Base-by-base conservation (phyloP, 192 early-diverging fungal species). In the Gryganskiella cystojenkinii region DNA sequence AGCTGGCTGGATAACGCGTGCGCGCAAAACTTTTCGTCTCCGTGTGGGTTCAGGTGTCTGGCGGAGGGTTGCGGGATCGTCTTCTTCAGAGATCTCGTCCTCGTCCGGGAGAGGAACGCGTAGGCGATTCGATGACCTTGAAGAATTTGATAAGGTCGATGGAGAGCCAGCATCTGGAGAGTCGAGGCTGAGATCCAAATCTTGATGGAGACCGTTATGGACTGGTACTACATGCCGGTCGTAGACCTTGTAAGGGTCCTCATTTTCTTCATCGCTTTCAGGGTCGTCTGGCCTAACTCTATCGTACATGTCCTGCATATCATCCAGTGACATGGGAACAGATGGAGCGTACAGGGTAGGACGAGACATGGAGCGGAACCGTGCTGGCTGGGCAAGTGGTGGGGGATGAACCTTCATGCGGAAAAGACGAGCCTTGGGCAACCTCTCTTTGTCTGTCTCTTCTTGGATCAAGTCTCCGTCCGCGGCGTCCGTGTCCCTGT, bases 221-320 rank as follows among this genome's bases (percentile, higher is more conserved):
- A 37, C 27, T 3, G 33, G 55, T 20, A 40, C 37, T 17, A 22
- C 25, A 43, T 10, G 28, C 2, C 42, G 20, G 55, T 33, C 34
- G 45, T 56, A 20, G 52, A 28, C 19, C 30, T 28, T 28, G 17
- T 67, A 25, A 19, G 13, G 19, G 2, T 35, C 13, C 2, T 58
- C 60, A 42, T 51, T 27, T 33, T 78, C 74, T 5, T 63, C 59
- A 0, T 35, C 35, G 0, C 34, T 22, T 45, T 64, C 56, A 2
- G 51, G 47, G 3, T 51, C 66, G 37, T 53, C 25, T 25, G 56
- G 53, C 0, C 25, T 31, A 14, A 63, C 61, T 49, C 74, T 17
- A 14, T 69, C 52, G 13, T 69, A 69, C 53, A 78, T 78, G 49
- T 69, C 61, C 6, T 47, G 28, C 55, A 78, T 78, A 30, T 64